Evolutionary conservation across 495 filamentous ascomycete species (phyloP), one percentile per base, ranked within the genome.

Genomic region (Penicillium riverlandense): DNA sequence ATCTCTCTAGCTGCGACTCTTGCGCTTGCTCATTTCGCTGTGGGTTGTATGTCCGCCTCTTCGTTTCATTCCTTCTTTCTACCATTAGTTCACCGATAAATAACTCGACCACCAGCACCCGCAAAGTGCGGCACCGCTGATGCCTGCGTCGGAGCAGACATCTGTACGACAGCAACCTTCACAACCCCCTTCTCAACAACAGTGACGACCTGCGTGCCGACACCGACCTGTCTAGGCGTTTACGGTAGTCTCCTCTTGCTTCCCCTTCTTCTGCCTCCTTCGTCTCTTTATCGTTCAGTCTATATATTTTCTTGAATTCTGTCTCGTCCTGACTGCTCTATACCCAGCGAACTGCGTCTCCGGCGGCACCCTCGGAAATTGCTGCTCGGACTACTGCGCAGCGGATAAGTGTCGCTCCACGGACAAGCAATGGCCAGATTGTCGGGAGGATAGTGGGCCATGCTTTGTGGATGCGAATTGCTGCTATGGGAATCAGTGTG

Each of bases 121-220:
- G 43, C 22, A 15, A 41, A 47, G 31, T 63, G 59, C 29, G 59
- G 59, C 27, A 45, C 46, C 6, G 50, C 45, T n/a, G 53, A 53
- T 28, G 58, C 54, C 29, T 67, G 64, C 29, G 40, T 60, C 16
- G 44, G 50, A 9, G 63, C 61, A 15, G 54, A 64, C n/a, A 44
- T 36, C 41, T 66, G 61, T 48, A 53, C 58, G 5, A 66, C 64
- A 6, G 55, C 52, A 16, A 61, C 57, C 27, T 60, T 63, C 35
- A 52, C 50, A 8, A 37, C 45, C 6, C 59, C 60, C 4, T 36
- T 38, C n/a, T 44, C 59, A n/a, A 65, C 63, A 0, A 62, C 58
- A 4, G 31, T 61, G 11, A 63, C 55, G 0, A 58, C 60, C 38
- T 66, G 60, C 22, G 52, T 63, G 5, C 61, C 63, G 1, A 61